Conservation (phyloP, 805 yeast genomes). For the Saturnispora zaruensis region DNA sequence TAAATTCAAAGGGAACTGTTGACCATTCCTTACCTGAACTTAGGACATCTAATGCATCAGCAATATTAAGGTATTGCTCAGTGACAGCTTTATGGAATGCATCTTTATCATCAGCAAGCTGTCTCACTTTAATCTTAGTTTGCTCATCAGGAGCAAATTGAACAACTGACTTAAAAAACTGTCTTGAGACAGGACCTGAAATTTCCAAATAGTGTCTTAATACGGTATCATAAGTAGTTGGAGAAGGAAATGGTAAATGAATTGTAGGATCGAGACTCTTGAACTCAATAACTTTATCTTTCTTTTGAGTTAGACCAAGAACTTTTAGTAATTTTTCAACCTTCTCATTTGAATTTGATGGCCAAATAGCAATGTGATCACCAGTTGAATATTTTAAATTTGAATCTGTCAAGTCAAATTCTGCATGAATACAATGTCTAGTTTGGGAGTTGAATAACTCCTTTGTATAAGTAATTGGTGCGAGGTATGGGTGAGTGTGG, state of each 20-base stretch:
- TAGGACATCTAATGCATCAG: conserved; percentile 60
- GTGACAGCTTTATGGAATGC: conserved; percentile 55
- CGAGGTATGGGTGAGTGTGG: conserved; percentile 50
- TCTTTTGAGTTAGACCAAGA: conserved; percentile 48
- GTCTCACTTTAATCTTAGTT: conserved; percentile 36
- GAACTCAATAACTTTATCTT: conserved; percentile 46
- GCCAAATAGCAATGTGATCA: conserved; percentile 89
- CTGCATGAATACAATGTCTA: conserved; percentile 72
- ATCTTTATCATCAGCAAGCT: conserved; percentile 48
- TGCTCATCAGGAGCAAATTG: conserved; percentile 27
- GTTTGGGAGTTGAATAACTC: conserved; percentile 58
- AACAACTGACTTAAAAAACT: conserved; percentile 35
- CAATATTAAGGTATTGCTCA: conserved; percentile 48
- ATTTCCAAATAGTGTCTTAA: conserved; percentile 78
- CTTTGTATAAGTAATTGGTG: conserved; percentile 38
- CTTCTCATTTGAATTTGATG: conserved; percentile 66
- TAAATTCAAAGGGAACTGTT: conserved; percentile 69
- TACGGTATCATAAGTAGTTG: conserved; percentile 73
- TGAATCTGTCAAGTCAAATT: conserved; percentile 63
- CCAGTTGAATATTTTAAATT: conserved; percentile 80
- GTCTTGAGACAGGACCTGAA: conserved; percentile 80
- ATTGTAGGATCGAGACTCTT: conserved; percentile 68
- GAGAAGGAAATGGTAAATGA: conserved; percentile 50
- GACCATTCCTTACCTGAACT: conserved; percentile 28
- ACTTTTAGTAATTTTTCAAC: conserved; percentile 53